Evolutionary conservation across 1,284 basidiomycete genomes (phyloP), one percentile per base, ranked within the genome.

Genomic region (Ustilago hordei): DNA sequence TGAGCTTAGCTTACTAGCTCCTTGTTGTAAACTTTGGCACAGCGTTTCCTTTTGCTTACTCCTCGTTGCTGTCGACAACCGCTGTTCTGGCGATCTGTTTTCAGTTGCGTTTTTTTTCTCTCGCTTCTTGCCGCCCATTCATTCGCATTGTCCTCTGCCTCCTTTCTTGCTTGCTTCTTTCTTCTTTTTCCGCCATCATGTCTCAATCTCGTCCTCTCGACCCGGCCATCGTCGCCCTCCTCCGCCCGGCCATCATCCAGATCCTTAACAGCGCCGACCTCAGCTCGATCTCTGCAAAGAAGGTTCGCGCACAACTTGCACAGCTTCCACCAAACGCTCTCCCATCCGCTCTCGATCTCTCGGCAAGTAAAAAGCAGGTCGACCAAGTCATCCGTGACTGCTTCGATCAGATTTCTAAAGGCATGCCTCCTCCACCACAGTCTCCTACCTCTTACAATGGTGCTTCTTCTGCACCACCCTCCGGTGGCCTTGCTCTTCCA

Each of bases 181-280:
- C 50, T 28, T 53, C 34, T 31, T 15, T 15, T 23, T 39, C 34
- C 23, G 19, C 62, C 45, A 72, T 8, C 68, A 78, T 78, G 76
- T 71, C 76, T 35, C 72, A 75, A 32, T 64, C 67, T 53, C 53
- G n/a, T 4, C 62, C 64, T 28, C 72, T 79, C 53, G 73, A 75
- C 52, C 60, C 69, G 39, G 69, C 65, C 53, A 66, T 45, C 48
- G 70, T 78, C 55, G 67, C 77, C 47, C 55, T 70, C 35, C 74
- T 84, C 32, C 77, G 79, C 31, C 75, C 74, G 31, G 75, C 75
- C 57, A 81, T 84, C 70, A 76, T 80, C 31, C 75, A 80, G 58
- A 81, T 84, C 64, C 81, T 84, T 63, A 73, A 78, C 56, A 70
- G 77, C n/a, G 65, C 81, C 11, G 83, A 84, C 50, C 75, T 84